These are phyloP conservation scores for Protomyces pachydermus DNA, from an alignment of 1,139 yeast species.

Conservation along the genomic window DNA sequence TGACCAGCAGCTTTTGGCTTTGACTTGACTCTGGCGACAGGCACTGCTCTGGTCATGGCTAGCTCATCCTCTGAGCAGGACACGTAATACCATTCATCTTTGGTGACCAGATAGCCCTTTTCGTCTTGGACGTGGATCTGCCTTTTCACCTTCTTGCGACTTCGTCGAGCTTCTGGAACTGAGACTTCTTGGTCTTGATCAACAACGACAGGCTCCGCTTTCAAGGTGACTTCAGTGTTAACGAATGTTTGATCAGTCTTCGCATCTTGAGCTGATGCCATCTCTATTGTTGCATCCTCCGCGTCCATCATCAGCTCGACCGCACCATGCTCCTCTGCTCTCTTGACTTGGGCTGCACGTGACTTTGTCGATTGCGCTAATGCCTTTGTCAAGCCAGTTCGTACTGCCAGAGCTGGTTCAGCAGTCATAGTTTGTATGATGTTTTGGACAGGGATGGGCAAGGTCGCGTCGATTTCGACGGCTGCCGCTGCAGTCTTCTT, in stretches of 20 bases:
- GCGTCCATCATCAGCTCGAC: slow-evolving; percentile 23
- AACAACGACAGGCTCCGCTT: not conserved
- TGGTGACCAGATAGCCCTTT: slow-evolving; percentile 30
- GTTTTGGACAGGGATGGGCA: not conserved
- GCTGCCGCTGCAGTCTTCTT: not conserved
- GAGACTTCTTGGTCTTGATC: not conserved
- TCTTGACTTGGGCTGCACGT: not conserved
- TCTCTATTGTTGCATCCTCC: not conserved
- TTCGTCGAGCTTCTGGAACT: not conserved
- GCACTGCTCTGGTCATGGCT: not conserved
- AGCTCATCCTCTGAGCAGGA: slow-evolving; percentile 28
- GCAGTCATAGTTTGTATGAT: not conserved
- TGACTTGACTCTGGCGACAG: not conserved
- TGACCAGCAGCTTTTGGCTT: not conserved
- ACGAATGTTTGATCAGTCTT: not conserved
- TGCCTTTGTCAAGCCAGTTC: not conserved
- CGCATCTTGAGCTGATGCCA: not conserved
- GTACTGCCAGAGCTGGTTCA: not conserved
- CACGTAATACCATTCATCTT: slow-evolving; percentile 27
- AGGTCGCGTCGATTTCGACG: not conserved
- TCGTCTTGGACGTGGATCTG: slow-evolving; percentile 29
- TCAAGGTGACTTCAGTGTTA: not conserved
- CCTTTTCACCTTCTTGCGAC: slow-evolving; percentile 30
- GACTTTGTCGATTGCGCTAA: not conserved
- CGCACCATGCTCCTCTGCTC: not conserved